phyloP scores from a whole-genome alignment of 345 rosid species.

The Moricandia moricandioides region DNA sequence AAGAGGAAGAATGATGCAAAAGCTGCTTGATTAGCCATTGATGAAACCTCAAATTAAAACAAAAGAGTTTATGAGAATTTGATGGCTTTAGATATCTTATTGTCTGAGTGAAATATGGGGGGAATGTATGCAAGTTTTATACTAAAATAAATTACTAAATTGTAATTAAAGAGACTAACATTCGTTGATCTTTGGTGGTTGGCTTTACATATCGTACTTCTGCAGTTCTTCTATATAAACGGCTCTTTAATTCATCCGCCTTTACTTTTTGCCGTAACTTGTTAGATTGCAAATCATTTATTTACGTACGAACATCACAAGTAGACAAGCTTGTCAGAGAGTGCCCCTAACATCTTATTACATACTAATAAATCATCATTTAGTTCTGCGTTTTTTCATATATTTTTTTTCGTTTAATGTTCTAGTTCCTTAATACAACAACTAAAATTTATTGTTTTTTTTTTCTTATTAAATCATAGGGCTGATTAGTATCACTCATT shows the following conservation, averaged over 20 bases:
- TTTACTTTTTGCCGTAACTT: constrained; percentile 11
- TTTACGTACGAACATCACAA: background rate
- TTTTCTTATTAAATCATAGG: too few species aligned
- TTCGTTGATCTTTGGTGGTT: constrained; percentile 27
- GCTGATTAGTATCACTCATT: background rate
- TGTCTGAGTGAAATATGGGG: constrained; percentile 16
- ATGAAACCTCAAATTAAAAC: background rate
- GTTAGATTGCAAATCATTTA: background rate
- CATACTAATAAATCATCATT: constrained; percentile 1
- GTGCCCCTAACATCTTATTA: background rate
- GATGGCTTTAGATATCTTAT: constrained; percentile 7
- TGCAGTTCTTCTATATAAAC: constrained; percentile 20
- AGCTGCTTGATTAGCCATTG: constrained; percentile 25
- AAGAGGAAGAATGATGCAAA: constrained; percentile 22
- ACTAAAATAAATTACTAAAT: background rate
- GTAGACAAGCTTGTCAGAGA: background rate
- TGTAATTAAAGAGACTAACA: constrained; percentile 16
- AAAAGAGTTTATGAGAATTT: constrained; percentile 3
- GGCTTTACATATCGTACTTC: constrained; percentile 9
- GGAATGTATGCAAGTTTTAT: constrained; percentile 7
- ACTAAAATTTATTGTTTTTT: background rate
- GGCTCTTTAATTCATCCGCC: constrained; percentile 30
- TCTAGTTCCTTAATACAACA: background rate
- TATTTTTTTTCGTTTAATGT: background rate
- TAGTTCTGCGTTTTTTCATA: background rate